Evolutionary conservation across 768 basidiomycete species (phyloP).

Genomic region (Suillus alpinus): DNA sequence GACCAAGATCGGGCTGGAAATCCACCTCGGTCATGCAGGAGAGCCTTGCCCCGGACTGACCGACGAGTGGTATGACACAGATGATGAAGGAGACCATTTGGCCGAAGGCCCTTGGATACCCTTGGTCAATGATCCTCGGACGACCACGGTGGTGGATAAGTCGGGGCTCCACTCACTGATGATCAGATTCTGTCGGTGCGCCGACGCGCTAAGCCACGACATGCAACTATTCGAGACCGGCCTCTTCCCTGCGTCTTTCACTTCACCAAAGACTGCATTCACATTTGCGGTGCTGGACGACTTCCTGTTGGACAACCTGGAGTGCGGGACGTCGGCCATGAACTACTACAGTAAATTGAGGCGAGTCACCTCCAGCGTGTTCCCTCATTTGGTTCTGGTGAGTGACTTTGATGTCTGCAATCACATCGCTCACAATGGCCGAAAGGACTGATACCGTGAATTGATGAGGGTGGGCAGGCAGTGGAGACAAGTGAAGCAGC

Average conservation of each 20-base stretch:
- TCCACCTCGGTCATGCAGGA: too few species aligned
- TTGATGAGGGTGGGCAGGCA: too few species aligned
- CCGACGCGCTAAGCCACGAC: background rate
- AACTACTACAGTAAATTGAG: slow-evolving; percentile 10
- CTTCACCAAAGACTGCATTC: slow-evolving; percentile 2
- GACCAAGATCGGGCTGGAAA: too few species aligned
- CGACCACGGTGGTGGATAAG: background rate
- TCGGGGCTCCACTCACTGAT: background rate
- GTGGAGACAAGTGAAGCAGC: too few species aligned
- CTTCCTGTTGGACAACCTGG: slow-evolving; percentile 7
- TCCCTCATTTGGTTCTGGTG: too few species aligned
- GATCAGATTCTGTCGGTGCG: background rate
- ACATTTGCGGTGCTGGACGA: background rate
- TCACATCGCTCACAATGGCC: too few species aligned
- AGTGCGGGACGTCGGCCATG: slow-evolving; percentile 13
- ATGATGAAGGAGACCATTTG: background rate
- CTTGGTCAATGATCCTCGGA: background rate
- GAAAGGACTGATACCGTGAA: too few species aligned
- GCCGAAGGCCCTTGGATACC: background rate
- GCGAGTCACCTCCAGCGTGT: background rate
- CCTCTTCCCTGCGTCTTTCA: slow-evolving; percentile 3
- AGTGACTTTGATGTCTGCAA: too few species aligned
- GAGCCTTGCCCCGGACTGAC: slow-evolving; percentile 11
- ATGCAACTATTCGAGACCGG: background rate
- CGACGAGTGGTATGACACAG: background rate